These are phyloP conservation scores for Penicillium brevicompactum DNA, from an alignment of 2,329 filamentous ascomycete genomes.

Conservation along the genomic window DNA sequence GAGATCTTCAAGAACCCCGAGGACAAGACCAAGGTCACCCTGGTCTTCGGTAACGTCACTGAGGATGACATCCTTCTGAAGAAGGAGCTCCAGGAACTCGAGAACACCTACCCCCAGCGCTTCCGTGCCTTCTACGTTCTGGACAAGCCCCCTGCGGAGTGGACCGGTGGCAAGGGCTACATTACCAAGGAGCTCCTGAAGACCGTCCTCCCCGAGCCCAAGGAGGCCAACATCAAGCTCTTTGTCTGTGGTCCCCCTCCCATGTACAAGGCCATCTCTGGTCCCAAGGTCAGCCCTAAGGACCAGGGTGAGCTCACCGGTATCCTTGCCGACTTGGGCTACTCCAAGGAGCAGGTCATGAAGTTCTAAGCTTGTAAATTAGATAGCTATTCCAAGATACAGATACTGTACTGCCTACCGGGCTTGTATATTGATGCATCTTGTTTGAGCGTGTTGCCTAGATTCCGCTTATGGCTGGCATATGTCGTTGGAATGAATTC, in stretches of 20 bases:
- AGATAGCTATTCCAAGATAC: conserved; percentile 1
- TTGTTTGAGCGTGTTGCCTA: conserved; percentile 14
- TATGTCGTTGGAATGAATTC: background rate
- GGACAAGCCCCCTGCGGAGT: conserved; percentile 78
- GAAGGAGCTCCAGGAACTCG: conserved; percentile 79
- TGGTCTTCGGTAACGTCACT: conserved; percentile 86
- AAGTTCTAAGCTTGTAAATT: conserved; percentile 69
- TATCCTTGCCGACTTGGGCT: conserved; percentile 80
- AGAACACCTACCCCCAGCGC: conserved; percentile 92
- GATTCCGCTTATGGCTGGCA: background rate
- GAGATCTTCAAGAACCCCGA: conserved; percentile 94
- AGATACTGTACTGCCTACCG: background rate
- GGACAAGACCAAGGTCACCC: conserved; percentile 96
- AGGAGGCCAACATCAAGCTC: conserved; percentile 88
- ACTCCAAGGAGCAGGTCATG: conserved; percentile 87
- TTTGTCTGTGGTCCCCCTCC: conserved; percentile 94
- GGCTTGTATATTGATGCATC: conserved; percentile 20
- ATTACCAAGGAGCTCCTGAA: conserved; percentile 92
- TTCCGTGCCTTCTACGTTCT: conserved; percentile 96
- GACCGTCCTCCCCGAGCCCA: conserved; percentile 90
- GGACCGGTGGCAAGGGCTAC: conserved; percentile 75
- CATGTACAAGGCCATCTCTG: conserved; percentile 90
- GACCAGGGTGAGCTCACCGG: conserved; percentile 91
- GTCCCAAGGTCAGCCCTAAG: conserved; percentile 83
- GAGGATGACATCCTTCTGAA: conserved; percentile 93